Evolutionary conservation across 2,329 filamentous ascomycete species (phyloP).

Genomic region (Myotisia sp.): DNA sequence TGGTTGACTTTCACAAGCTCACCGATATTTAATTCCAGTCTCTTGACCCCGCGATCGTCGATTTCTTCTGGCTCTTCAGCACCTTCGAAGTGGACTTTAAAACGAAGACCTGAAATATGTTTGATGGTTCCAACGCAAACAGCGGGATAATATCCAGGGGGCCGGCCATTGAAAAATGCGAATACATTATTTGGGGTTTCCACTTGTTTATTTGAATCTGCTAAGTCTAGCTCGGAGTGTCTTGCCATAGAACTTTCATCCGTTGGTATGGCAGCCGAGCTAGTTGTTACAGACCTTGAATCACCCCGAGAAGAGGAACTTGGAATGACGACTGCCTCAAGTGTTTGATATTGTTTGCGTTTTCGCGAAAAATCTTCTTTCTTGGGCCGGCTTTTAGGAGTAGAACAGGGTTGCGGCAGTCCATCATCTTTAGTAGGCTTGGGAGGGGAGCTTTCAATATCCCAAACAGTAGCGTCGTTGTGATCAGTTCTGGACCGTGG

Average conservation of each 20-base stretch:
- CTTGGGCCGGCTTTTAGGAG: background rate
- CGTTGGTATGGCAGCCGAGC: background rate
- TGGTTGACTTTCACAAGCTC: constrained; percentile 36
- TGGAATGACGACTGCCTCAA: constrained; percentile 8
- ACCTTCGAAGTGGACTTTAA: constrained; percentile 35
- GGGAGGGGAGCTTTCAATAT: constrained; percentile 24
- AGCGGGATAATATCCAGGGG: constrained; percentile 44
- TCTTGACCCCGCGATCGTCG: constrained; percentile 27
- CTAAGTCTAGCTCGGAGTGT: background rate
- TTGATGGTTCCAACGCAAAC: constrained; percentile 39
- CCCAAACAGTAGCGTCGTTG: constrained; percentile 21
- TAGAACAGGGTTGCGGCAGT: background rate
- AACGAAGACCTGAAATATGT: constrained; percentile 26
- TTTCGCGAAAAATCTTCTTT: background rate
- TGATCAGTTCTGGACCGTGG: background rate
- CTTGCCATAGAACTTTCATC: background rate
- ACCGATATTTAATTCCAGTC: constrained; percentile 31
- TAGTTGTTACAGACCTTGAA: no score
- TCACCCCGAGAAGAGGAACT: constrained; percentile 10
- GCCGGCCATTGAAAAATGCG: constrained; percentile 43
- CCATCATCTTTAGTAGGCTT: constrained; percentile 6
- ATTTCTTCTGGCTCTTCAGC: constrained; percentile 27
- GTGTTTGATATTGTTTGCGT: constrained; percentile 1
- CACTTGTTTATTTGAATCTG: background rate
- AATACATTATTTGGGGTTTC: constrained; percentile 41